Evolutionary conservation across 768 basidiomycete species (phyloP), one percentile per base, ranked within the genome.

Genomic region (Suillus plorans): DNA sequence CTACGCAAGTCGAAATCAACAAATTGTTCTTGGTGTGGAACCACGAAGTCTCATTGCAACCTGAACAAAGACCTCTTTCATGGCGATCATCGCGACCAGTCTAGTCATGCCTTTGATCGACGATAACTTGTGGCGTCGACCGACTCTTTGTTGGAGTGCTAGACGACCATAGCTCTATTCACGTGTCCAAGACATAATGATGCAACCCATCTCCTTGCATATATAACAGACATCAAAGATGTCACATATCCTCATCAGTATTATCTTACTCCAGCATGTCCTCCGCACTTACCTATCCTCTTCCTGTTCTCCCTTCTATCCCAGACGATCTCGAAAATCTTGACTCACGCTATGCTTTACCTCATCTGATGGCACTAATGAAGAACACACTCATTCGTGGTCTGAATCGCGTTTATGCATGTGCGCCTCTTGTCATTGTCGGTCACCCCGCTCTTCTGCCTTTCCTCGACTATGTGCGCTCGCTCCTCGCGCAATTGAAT

Each of bases 381-480:
- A 64, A 64, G 61, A 64, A 64, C n/a, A 64, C 63, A 8, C 22
- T 64, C 41, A 63, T 64, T 22, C 63, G 63, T 44, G 63, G 37
- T 36, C 63, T 64, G 41, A 63, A 64, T 49, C 60, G 60, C 14
- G 20, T 62, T 2, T 34, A 64, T 62, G 60, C 28, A 28, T 61
- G 36, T 10, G 63, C 61, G n/a, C 63, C 63, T 45, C 47, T 64
- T 18, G 4, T 64, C 18, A 34, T 20, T 25, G 34, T 25, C 18
- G 22, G 45, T 31, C 37, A 44, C 31, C 25, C 61, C 3, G 36
- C 22, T 25, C 41, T 62, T 20, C 28, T 12, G 13, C 28, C 45
- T 42, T 64, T 64, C 63, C 63, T 64, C 14, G 59, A 63, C 20
- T 64, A 64, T 5, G 47, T 64, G 44, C 41, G 16, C 14, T 64